Base-by-base conservation (phyloP, 495 filamentous ascomycete species). In the Penicillium nucicola region DNA sequence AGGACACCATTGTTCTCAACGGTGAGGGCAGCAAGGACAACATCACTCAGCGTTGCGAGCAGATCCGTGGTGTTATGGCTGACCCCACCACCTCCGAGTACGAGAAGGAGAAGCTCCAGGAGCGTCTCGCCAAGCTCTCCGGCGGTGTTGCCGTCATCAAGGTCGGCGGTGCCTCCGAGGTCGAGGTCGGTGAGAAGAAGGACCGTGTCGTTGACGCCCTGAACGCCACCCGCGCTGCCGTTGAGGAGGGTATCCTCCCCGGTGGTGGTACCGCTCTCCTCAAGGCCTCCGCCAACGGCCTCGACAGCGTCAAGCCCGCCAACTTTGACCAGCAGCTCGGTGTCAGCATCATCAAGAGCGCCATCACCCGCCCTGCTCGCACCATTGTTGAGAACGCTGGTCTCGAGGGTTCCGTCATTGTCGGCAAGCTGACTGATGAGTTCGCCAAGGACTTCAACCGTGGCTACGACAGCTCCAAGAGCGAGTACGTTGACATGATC, bases 271-370 rank as follows among this genome's bases (percentile, higher is more conserved):
- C 93, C 63, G 93, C 91, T 64, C 86, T 97, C 31, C 86, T 98
- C 69, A 98, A 98, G 83, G 93, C 93, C 61, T 86, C 95, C 54
- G 85, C 82, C 74, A 92, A 97, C 69, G 88, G 89, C 36, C 81
- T 98, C 36, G 80, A 78, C 55, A 71, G 83, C 54, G 70, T 97
- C 67, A 95, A 95, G 82, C 65, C 87, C 42, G 76, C 79, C 77
- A 98, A 98, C 85, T 97, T 97, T 66, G 93, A 98, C 77, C 93
- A 98, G 80, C 90, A 96, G 78, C 89, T 97, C 58, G 93, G 93
- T 84, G 88, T 98, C 48, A 87, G 78, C 75, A 97, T 98, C 68
- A 83, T 98, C 78, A 95, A 93, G 84, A 92, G 84, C 64, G 93
- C 93, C 59, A 97, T 98, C 72, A 96, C 92, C 66, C 85, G 85